A percentile compares a stretch with the other conserved stretches of the same genome.
These are phyloP conservation scores for Teratosphaeria viscida DNA, from an alignment of 2,329 filamentous ascomycete species.

Conservation along the genomic window DNA sequence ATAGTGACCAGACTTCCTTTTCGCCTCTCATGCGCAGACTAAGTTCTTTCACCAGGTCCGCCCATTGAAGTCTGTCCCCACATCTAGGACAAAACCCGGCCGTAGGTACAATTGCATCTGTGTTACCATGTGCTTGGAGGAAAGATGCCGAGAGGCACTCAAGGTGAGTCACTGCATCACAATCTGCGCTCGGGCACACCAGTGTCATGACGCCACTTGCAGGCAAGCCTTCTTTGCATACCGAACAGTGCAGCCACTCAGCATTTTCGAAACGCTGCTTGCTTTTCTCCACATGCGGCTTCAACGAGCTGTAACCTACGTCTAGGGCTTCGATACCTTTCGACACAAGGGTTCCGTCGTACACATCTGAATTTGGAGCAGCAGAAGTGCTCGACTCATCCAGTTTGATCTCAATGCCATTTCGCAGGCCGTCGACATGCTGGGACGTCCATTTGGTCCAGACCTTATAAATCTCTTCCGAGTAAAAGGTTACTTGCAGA, in stretches of 20 bases:
- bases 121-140: slow-evolving; percentile 30
- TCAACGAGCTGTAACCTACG: slow-evolving; percentile 42
- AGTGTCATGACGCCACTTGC: slow-evolving; percentile 33
- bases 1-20: slow-evolving; percentile 58
- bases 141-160: slow-evolving; percentile 46
- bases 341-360: neutral
- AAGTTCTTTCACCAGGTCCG: slow-evolving; percentile 70
- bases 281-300: slow-evolving; percentile 43
- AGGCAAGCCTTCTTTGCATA: slow-evolving; percentile 38
- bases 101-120: slow-evolving; percentile 46
- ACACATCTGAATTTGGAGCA: neutral
- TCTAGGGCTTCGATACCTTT: slow-evolving; percentile 37
- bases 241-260: slow-evolving; percentile 32
- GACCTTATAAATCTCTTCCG: slow-evolving; percentile 52
- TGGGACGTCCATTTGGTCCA: slow-evolving; percentile 55
- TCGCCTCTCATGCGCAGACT: slow-evolving; percentile 56
- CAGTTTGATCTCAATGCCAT: slow-evolving; percentile 37
- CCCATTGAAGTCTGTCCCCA: slow-evolving; percentile 53
- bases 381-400: slow-evolving; percentile 7
- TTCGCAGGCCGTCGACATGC: slow-evolving; percentile 38
- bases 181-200: slow-evolving; percentile 42
- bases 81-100: slow-evolving; percentile 64
- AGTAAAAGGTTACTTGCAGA: slow-evolving; percentile 69
- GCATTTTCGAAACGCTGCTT: slow-evolving; percentile 31
- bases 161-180: slow-evolving; percentile 43